phyloP scores from a whole-genome alignment of 2,329 filamentous ascomycete species.

The Fusarium sp. region DNA sequence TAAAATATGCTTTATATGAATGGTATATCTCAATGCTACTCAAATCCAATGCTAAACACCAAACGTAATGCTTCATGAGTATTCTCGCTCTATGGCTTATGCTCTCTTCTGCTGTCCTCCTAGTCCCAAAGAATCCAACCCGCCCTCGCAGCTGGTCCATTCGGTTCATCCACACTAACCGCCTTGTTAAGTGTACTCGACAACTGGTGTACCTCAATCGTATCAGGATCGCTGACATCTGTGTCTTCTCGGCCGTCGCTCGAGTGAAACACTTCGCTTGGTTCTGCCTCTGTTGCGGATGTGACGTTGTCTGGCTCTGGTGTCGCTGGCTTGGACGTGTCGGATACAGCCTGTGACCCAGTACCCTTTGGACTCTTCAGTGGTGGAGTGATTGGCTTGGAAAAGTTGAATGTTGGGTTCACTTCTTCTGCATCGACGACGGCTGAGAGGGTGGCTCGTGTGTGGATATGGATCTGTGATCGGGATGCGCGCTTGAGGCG shows the following conservation, averaged over 20 bases:
- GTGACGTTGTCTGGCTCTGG: slow-evolving; percentile 6
- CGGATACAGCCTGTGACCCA: not conserved
- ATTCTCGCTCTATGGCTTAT: not conserved
- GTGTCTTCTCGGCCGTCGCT: slow-evolving; percentile 49
- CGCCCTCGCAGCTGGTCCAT: slow-evolving; percentile 24
- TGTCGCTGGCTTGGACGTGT: slow-evolving; percentile 12
- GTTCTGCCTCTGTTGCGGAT: slow-evolving; percentile 40
- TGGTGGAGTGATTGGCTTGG: slow-evolving; percentile 47
- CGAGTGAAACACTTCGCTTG: slow-evolving; percentile 47
- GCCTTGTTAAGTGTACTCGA: slow-evolving; percentile 10
- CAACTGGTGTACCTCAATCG: slow-evolving; percentile 35
- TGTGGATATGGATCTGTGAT: slow-evolving; percentile 50
- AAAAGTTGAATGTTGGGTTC: slow-evolving; percentile 50
- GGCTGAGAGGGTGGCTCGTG: slow-evolving; percentile 28
- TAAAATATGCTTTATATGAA: not conserved
- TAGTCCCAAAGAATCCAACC: slow-evolving; percentile 42
- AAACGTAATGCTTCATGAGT: not conserved
- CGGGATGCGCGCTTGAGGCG: slow-evolving; percentile 56
- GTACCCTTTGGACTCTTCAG: not conserved
- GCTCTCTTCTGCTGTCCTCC: not conserved
- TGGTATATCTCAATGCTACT: slow-evolving; percentile 14
- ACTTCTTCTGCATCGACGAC: slow-evolving; percentile 27
- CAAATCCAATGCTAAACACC: slow-evolving; percentile 7
- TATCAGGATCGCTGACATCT: slow-evolving; percentile 49
- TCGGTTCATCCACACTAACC: slow-evolving; percentile 1